phyloP scores from a whole-genome alignment of 805 yeast genomes.

The Clavispora phyllophila region DNA sequence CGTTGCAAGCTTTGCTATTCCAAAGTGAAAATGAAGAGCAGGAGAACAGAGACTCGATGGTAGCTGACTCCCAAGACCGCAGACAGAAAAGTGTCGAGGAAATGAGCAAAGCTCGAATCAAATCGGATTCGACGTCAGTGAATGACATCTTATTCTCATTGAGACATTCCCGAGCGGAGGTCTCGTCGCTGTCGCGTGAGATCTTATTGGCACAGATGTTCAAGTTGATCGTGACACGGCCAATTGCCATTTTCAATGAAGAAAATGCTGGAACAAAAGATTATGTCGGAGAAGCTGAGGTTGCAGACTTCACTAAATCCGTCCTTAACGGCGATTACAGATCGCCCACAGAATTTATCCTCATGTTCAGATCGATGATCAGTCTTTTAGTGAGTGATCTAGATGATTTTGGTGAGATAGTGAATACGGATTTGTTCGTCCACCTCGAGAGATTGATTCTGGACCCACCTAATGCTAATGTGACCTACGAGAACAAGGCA shows the following conservation, averaged over 20 bases:
- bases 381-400: constrained; percentile 45
- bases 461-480: constrained; percentile 29
- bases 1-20: constrained; percentile 20
- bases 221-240: constrained; percentile 41
- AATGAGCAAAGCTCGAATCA: constrained; percentile 33
- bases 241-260: constrained; percentile 32
- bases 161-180: constrained; percentile 36
- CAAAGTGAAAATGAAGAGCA: constrained; percentile 12
- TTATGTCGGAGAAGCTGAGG: constrained; percentile 34
- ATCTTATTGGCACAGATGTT: constrained; percentile 47
- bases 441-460: constrained; percentile 24
- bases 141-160: constrained; percentile 43
- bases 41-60: constrained; percentile 17
- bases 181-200: constrained; percentile 45
- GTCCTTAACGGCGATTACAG: constrained; percentile 30
- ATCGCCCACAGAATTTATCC: constrained; percentile 36
- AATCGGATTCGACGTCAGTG: constrained; percentile 33
- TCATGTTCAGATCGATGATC: constrained; percentile 35
- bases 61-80: constrained; percentile 15
- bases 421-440: constrained; percentile 26
- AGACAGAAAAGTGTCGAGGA: constrained; percentile 25
- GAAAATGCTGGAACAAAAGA: constrained; percentile 26
- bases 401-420: constrained; percentile 44
- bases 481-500: constrained; percentile 36
- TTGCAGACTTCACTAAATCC: constrained; percentile 29